These are phyloP conservation scores for Crinitomyces ghanaensis DNA, from an alignment of 805 yeast species.

Conservation along the genomic window DNA sequence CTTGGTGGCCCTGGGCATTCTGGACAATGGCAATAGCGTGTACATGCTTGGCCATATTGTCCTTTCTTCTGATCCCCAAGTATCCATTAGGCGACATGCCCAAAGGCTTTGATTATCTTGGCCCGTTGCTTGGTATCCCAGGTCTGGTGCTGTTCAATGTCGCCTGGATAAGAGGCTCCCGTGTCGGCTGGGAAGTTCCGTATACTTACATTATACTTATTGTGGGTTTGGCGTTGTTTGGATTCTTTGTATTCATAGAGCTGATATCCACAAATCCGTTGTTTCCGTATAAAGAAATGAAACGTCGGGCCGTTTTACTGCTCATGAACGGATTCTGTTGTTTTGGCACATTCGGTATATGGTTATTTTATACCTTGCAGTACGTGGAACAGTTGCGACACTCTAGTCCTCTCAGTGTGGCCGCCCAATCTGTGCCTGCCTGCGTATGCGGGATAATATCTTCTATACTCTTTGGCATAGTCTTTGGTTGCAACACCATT, in stretches of 20 bases:
- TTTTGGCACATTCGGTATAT: conserved; percentile 71
- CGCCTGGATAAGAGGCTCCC: conserved; percentile 67
- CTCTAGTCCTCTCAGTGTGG: conserved; percentile 35
- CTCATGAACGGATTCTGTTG: conserved; percentile 46
- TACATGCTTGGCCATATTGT: conserved; percentile 25
- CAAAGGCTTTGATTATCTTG: conserved; percentile 36
- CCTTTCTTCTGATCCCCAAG: conserved; percentile 30
- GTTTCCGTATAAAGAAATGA: conserved; percentile 40
- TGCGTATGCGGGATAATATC: conserved; percentile 7
- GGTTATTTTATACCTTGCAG: conserved; percentile 53
- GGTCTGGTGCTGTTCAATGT: conserved; percentile 57
- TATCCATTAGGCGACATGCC: conserved; percentile 12
- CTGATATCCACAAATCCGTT: conserved; percentile 37
- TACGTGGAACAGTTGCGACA: conserved; percentile 40
- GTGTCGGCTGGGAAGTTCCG: conserved; percentile 51
- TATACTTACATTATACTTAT: conserved; percentile 48
- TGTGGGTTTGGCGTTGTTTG: conserved; percentile 35
- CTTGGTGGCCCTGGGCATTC: conserved; percentile 51
- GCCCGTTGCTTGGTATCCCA: conserved; percentile 44
- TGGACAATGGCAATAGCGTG: conserved; percentile 37
- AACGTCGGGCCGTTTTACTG: conserved; percentile 35
- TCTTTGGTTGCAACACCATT: no score
- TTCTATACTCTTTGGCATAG: conserved; percentile 5
- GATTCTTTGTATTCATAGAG: conserved; percentile 41
- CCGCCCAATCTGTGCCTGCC: conserved; percentile 35